A percentile compares a stretch with the other conserved stretches of the same genome.
Evolutionary conservation across 169 alveolate genomes (phyloP).

Genomic region (Plasmodium yoelii): DNA sequence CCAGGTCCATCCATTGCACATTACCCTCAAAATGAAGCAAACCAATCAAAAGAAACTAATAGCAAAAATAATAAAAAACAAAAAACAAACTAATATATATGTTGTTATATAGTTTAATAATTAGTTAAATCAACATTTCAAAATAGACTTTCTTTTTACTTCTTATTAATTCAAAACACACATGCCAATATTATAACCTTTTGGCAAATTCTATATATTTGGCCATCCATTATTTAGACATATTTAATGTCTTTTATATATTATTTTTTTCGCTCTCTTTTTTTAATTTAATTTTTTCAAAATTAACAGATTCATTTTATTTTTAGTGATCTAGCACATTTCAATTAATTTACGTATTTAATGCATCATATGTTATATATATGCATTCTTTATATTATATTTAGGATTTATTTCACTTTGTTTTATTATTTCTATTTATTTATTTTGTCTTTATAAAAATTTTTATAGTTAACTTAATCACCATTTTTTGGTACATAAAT

Average conservation of each 20-base stretch:
- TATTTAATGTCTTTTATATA: too few species aligned
- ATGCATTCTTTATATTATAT: background rate
- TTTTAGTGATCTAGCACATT: too few species aligned
- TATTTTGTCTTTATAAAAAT: slow-evolving; percentile 26
- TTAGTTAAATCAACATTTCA: background rate
- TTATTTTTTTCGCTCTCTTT: background rate
- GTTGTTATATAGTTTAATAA: background rate
- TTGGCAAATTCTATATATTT: too few species aligned
- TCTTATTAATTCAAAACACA: too few species aligned
- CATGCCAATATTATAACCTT: too few species aligned
- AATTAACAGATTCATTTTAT: too few species aligned
- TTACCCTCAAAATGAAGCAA: slow-evolving; percentile 31
- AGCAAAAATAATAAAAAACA: slow-evolving; percentile 44
- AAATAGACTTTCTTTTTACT: too few species aligned
- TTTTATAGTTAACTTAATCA: slow-evolving; percentile 18
- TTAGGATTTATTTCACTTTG: slow-evolving; percentile 3
- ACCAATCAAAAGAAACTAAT: background rate
- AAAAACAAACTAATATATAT: slow-evolving; percentile 22
- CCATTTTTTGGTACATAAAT: slow-evolving; percentile 53
- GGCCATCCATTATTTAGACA: too few species aligned
- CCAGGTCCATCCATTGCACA: slow-evolving; percentile 67
- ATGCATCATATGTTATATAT: too few species aligned
- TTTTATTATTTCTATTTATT: background rate
- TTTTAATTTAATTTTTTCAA: background rate
- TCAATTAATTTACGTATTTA: too few species aligned